phyloP scores from a whole-genome alignment of 1,284 basidiomycete species.

The Boletus sp. region DNA sequence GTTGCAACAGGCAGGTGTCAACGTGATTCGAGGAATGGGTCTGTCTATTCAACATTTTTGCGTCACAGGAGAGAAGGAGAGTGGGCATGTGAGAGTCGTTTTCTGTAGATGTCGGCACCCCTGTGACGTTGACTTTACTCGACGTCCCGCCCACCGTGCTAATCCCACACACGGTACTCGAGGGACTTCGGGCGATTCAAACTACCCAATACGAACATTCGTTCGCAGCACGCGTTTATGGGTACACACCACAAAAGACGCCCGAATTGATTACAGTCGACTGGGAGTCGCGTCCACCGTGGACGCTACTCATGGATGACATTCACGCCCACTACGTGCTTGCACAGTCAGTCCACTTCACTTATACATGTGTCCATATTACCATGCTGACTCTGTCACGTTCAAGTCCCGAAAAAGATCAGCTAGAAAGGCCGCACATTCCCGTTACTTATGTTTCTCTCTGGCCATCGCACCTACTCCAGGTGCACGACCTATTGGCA shows the following conservation, averaged over 20 bases:
- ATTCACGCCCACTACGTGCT: slow-evolving; percentile 63
- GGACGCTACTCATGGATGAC: slow-evolving; percentile 75
- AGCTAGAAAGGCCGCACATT: slow-evolving; percentile 43
- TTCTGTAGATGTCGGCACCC: neutral
- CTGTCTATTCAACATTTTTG: neutral
- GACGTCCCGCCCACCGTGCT: slow-evolving; percentile 29
- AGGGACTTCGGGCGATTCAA: slow-evolving; percentile 56
- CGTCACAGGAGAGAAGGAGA: slow-evolving; percentile 43
- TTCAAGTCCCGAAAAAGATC: slow-evolving; percentile 58
- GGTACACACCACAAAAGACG: slow-evolving; percentile 35
- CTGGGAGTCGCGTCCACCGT: slow-evolving; percentile 70
- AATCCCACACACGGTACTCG: slow-evolving; percentile 50
- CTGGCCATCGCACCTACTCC: slow-evolving; percentile 59
- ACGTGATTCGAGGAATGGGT: neutral
- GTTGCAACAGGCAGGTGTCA: slow-evolving; percentile 44
- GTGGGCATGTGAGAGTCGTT: slow-evolving; percentile 24
- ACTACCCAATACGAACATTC: slow-evolving; percentile 66
- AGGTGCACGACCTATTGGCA: slow-evolving; percentile 69
- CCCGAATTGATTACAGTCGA: slow-evolving; percentile 56
- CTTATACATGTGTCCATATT: neutral
- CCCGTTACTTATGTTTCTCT: slow-evolving; percentile 70
- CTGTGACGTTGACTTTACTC: slow-evolving; percentile 20
- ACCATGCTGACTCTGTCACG: slow-evolving; percentile 13
- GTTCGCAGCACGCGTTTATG: slow-evolving; percentile 63
- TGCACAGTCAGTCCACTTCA: slow-evolving; percentile 49